These are phyloP conservation scores for Sambucus nigra DNA, from an alignment of 129 eudicot species.

Conservation along the genomic window DNA sequence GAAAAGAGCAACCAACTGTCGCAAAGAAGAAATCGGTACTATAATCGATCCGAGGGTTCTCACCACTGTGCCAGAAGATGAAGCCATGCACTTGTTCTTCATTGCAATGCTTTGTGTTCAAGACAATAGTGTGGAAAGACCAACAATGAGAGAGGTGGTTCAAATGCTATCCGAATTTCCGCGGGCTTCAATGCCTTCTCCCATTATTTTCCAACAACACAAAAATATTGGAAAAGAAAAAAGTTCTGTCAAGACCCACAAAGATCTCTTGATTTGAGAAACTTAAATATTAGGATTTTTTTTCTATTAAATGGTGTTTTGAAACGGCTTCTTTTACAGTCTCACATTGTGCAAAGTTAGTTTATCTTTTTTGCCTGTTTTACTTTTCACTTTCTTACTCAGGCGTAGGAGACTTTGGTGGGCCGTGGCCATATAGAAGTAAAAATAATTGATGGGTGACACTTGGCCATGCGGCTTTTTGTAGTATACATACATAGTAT, in stretches of 20 bases:
- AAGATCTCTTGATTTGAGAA: conserved; percentile 36
- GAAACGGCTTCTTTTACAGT: conserved; percentile 16
- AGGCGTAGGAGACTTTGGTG: background rate
- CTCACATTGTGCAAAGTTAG: conserved; percentile 11
- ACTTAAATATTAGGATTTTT: background rate
- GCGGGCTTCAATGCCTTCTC: conserved; percentile 31
- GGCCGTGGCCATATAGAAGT: background rate
- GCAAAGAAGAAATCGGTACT: conserved; percentile 17
- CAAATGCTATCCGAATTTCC: conserved; percentile 43
- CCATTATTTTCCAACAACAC: conserved; percentile 12
- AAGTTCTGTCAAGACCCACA: conserved; percentile 19
- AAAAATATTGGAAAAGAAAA: conserved; percentile 23
- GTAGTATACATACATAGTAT: conserved; percentile 4
- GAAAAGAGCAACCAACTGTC: conserved; percentile 20
- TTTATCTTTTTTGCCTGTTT: background rate
- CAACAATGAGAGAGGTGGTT: conserved; percentile 53
- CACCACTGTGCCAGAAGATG: conserved; percentile 25
- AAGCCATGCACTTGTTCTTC: conserved; percentile 44
- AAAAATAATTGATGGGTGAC: background rate
- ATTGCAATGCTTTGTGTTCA: conserved; percentile 43
- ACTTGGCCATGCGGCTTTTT: background rate
- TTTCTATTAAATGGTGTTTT: background rate
- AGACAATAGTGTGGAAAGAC: conserved; percentile 41
- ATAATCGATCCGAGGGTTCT: conserved; percentile 32
- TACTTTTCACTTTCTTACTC: background rate